A percentile compares a stretch with the other conserved stretches of the same genome.
Conservation (phyloP, 2,329 filamentous ascomycete species). For the Purpureocillium lavendulum region DNA sequence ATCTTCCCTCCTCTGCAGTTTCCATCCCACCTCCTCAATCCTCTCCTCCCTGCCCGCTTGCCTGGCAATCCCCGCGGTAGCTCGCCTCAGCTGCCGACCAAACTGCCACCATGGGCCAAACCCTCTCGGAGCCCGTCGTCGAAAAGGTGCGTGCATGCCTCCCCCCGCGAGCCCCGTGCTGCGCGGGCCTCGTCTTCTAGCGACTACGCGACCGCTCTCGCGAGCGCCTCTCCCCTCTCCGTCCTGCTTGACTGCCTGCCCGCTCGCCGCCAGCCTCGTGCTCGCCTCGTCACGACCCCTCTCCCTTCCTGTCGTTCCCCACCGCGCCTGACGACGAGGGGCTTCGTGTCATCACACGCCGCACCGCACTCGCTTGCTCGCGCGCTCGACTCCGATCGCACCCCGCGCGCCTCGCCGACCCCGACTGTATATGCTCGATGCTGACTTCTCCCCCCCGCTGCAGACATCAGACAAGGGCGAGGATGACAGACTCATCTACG, state of each 20-base stretch:
- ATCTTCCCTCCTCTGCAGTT: constrained; percentile 2
- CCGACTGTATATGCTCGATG: background rate
- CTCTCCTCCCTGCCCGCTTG: constrained; percentile 5
- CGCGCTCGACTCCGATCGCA: background rate
- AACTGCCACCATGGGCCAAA: constrained; percentile 76
- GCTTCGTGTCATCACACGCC: no score
- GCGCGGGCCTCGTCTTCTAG: background rate
- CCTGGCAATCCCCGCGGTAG: constrained; percentile 12
- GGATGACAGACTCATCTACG: constrained; percentile 88
- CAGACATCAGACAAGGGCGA: constrained; percentile 83
- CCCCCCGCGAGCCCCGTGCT: background rate
- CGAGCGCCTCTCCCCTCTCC: constrained; percentile 1
- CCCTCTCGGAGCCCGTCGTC: constrained; percentile 95
- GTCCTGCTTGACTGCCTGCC: background rate
- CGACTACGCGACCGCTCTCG: background rate
- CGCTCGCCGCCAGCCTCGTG: background rate
- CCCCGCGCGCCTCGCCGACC: background rate
- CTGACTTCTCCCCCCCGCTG: background rate
- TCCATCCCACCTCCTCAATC: constrained; percentile 6
- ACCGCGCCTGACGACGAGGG: no score
- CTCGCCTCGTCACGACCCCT: constrained; percentile 1
- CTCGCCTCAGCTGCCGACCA: constrained; percentile 15
- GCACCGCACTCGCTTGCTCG: no score
- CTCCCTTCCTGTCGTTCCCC: constrained; percentile 1
- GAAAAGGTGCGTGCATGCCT: constrained; percentile 66